Conservation (phyloP, 805 yeast species). For the Yamadazyma olivae region DNA sequence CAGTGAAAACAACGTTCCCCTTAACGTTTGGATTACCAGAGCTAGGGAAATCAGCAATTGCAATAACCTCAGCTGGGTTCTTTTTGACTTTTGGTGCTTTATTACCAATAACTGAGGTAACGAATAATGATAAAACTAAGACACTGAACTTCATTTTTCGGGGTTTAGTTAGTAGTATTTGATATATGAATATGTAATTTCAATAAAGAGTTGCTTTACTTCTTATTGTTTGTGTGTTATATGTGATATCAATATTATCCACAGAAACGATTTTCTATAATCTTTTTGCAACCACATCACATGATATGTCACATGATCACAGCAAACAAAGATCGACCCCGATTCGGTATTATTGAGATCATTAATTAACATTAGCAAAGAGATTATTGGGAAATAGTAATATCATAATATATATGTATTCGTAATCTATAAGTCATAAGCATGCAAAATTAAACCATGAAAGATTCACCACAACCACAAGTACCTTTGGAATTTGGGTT, state of each 20-base stretch:
- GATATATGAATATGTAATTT: no score
- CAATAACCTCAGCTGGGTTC: slow-evolving; percentile 50
- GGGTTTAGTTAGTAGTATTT: neutral
- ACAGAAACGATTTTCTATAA: no score
- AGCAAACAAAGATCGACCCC: no score
- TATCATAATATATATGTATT: no score
- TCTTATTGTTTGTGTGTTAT: no score
- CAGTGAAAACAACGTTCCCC: slow-evolving; percentile 56
- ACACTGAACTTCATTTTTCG: slow-evolving; percentile 6
- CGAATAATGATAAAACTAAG: slow-evolving; percentile 6
- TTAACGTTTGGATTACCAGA: slow-evolving; percentile 39
- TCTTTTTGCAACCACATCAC: neutral
- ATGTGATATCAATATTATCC: no score
- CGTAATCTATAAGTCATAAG: slow-evolving; percentile 8
- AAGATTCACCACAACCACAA: slow-evolving; percentile 98
- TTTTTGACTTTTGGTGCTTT: slow-evolving; percentile 50
- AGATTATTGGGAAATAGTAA: no score
- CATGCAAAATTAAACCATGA: slow-evolving; percentile 66
- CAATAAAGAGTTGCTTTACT: neutral
- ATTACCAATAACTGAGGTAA: slow-evolving; percentile 21
- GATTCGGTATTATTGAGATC: no score
- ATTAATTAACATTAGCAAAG: no score
- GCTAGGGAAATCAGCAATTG: slow-evolving; percentile 54
- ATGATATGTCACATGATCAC: no score
- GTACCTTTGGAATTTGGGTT: slow-evolving; percentile 98